Evolutionary conservation across 768 basidiomycete species (phyloP).

Genomic region (Hygrophoropsis aurantiaca): DNA sequence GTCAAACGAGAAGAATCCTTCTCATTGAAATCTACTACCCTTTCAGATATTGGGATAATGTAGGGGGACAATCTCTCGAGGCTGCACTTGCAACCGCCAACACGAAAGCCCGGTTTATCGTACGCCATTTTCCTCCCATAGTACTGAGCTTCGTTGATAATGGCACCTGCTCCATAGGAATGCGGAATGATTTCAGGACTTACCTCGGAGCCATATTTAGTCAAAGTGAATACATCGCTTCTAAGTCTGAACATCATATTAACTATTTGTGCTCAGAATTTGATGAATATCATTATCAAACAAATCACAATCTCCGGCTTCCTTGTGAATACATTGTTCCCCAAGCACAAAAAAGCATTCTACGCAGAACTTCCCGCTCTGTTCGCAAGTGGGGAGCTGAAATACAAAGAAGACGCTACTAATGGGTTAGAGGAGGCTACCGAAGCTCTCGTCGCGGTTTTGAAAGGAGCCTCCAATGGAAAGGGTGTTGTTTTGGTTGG

Average conservation of each 20-base stretch:
- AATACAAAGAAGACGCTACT: constrained; percentile 43
- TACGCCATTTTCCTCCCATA: constrained; percentile 12
- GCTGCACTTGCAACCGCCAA: constrained; percentile 49
- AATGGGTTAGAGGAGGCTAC: constrained; percentile 40
- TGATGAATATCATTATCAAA: constrained; percentile 39
- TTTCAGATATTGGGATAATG: constrained; percentile 50
- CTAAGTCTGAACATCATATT: not conserved
- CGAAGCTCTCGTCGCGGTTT: constrained; percentile 16
- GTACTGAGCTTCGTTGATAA: too few relatives aligned
- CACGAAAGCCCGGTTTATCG: constrained; percentile 47
- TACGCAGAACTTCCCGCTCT: constrained; percentile 35
- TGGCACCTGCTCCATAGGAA: constrained; percentile 21
- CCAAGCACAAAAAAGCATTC: constrained; percentile 40
- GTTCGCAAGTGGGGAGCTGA: constrained; percentile 44
- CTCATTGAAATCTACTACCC: too few relatives aligned
- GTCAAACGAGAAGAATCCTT: too few relatives aligned
- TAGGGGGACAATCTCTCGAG: constrained; percentile 61
- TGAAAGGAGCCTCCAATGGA: too few relatives aligned
- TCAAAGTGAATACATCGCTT: constrained; percentile 8
- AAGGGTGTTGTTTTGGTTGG: too few relatives aligned
- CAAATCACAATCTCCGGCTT: constrained; percentile 38
- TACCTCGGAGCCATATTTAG: constrained; percentile 7
- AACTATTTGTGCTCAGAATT: constrained; percentile 32
- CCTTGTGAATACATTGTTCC: constrained; percentile 23
- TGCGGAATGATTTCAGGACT: constrained; percentile 24